Evolutionary conservation across 305 asterid species (phyloP).

Genomic region (Rubia occidens): DNA sequence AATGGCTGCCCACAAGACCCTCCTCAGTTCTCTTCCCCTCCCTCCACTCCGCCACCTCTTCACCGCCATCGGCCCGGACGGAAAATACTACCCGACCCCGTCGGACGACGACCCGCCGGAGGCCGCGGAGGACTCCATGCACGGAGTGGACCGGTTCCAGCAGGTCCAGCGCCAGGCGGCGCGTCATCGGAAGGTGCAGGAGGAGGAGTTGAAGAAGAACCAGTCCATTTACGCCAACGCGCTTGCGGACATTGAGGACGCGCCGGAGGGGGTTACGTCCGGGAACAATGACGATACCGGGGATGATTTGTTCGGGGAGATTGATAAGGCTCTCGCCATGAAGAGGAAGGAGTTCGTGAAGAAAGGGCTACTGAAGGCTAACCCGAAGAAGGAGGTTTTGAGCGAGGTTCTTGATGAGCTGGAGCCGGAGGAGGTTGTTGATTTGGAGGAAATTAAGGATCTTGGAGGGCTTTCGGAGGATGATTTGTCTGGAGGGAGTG

Average conservation of each 20-base stretch:
- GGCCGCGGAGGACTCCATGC: constrained; percentile 94
- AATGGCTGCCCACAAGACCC: constrained; percentile 26
- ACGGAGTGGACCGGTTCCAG: constrained; percentile 79
- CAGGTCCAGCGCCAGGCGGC: constrained; percentile 73
- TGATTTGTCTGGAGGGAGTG: constrained; percentile 28
- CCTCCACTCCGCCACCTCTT: constrained; percentile 28
- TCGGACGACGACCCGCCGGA: constrained; percentile 93
- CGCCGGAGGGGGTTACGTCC: constrained; percentile 19
- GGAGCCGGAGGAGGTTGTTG: constrained; percentile 84
- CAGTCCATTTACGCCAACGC: constrained; percentile 61
- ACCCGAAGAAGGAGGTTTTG: constrained; percentile 23
- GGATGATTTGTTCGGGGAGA: constrained; percentile 85
- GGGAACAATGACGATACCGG: constrained; percentile 32
- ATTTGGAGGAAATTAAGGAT: constrained; percentile 78
- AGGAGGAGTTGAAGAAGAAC: constrained; percentile 57
- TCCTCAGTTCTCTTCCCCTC: constrained; percentile 16
- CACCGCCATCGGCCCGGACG: constrained; percentile 57
- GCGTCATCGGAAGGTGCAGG: constrained; percentile 58
- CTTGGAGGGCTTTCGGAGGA: constrained; percentile 46
- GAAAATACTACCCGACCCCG: constrained; percentile 67
- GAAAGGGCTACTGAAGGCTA: constrained; percentile 65
- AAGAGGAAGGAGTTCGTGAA: constrained; percentile 79
- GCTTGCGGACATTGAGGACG: constrained; percentile 64
- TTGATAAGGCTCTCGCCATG: constrained; percentile 83
- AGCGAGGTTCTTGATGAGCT: constrained; percentile 37